A percentile compares a stretch with the other conserved stretches of the same genome.
Evolutionary conservation across 2,329 filamentous ascomycete species (phyloP).

Genomic region (Alternaria sp.): DNA sequence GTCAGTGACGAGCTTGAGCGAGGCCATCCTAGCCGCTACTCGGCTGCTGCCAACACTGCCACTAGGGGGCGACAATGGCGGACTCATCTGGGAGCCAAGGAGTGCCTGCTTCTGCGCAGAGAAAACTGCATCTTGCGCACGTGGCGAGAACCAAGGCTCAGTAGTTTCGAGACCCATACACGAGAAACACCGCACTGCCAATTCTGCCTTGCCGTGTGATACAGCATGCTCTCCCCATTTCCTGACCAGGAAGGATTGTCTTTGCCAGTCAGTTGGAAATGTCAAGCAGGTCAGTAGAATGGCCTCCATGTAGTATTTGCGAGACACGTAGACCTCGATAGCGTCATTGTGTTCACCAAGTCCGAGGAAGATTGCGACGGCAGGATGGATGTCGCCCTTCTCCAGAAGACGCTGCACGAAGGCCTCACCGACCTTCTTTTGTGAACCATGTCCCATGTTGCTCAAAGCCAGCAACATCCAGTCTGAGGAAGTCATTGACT

Average conservation of each 20-base stretch:
- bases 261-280: slow-evolving; percentile 87
- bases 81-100: slow-evolving; percentile 68
- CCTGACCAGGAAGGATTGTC: slow-evolving; percentile 84
- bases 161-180: slow-evolving; percentile 86
- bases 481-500: slow-evolving; percentile 90
- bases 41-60: slow-evolving; percentile 57
- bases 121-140: slow-evolving; percentile 69
- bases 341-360: slow-evolving; percentile 93
- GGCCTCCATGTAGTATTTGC: slow-evolving; percentile 91
- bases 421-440: slow-evolving; percentile 88
- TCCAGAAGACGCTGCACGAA: slow-evolving; percentile 92
- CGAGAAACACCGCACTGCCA: slow-evolving; percentile 92
- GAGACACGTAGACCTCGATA: slow-evolving; percentile 94
- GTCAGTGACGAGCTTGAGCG: slow-evolving; percentile 89
- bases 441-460: slow-evolving; percentile 77
- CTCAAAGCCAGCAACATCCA: slow-evolving; percentile 97
- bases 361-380: slow-evolving; percentile 90
- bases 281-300: slow-evolving; percentile 85
- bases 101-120: slow-evolving; percentile 61
- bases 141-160: slow-evolving; percentile 88
- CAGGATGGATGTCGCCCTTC: slow-evolving; percentile 88
- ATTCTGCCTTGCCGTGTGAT: slow-evolving; percentile 82
- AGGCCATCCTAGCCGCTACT: slow-evolving; percentile 77
- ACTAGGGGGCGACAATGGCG: slow-evolving; percentile 75
- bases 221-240: slow-evolving; percentile 97